phyloP scores from a whole-genome alignment of 192 early-diverging fungal genomes.

The Endogone sp. region DNA sequence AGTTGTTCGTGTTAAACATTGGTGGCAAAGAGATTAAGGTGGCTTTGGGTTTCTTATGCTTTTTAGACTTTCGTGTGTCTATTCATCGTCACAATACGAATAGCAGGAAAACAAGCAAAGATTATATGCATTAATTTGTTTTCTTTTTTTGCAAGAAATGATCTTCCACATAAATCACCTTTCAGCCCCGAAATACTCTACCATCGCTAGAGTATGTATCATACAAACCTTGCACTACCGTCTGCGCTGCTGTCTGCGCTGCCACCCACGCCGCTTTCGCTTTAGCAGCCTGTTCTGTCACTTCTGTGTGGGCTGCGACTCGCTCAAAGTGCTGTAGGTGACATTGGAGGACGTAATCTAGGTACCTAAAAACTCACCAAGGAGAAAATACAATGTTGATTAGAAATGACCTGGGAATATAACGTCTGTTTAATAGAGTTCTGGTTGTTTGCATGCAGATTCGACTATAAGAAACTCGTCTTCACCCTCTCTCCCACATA shows the following conservation, averaged over 20 bases:
- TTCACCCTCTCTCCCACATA: no score
- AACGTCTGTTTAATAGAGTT: no score
- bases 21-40: neutral
- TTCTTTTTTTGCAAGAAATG: no score
- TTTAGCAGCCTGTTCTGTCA: slow-evolving; percentile 1
- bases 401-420: no score
- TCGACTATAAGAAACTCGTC: neutral
- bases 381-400: neutral
- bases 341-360: slow-evolving; percentile 26
- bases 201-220: no score
- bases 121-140: slow-evolving; percentile 23
- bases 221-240: neutral
- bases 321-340: slow-evolving; percentile 30
- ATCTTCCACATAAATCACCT: no score
- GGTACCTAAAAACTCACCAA: slow-evolving; percentile 19
- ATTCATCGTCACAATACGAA: neutral
- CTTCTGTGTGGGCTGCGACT: slow-evolving; percentile 7
- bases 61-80: neutral
- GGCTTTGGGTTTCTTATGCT: neutral
- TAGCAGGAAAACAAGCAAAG: neutral
- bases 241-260: neutral
- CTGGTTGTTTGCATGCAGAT: neutral
- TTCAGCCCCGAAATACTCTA: no score
- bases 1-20: neutral
- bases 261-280: neutral